Evolutionary conservation across 306 rosid species (phyloP), one percentile per base, ranked within the genome.

Genomic region (Glycine soja): DNA sequence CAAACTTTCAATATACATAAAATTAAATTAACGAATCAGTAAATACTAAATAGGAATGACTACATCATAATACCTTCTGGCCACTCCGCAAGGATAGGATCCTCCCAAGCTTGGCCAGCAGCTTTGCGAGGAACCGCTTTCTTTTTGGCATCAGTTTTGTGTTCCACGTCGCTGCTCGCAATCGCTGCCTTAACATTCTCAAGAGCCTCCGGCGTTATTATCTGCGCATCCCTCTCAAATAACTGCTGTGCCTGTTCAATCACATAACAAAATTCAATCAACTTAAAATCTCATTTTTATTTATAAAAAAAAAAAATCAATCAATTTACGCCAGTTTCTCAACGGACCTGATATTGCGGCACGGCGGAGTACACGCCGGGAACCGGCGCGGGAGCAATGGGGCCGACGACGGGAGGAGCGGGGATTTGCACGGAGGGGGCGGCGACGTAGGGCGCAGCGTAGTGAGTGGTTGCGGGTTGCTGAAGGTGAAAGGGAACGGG

Each of bases 51-150:
- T 24, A 24, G 30, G 2, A 24, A 71, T 40, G 47, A 13, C 15
- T 6, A n/a, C 52, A n/a, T 32, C 12, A 76, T 45, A 66, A 69
- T 88, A 95, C 99, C 90, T 88, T 95, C 98, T 0, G 99, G 99
- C 98, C 98, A 95, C 72, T 95, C 98, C 12, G 98, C 87, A 54
- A 93, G 99, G 6, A 95, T 84, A 7, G 98, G 98, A 74, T 95
- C 99, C 90, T 93, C 98, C 99, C 99, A 95, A 3, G 92, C 6
- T 80, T 86, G 99, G 6, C 99, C 97, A 10, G 98, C 99, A 77
- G 98, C 99, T 86, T 92, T 95, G 11, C 98, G 94, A 80, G 99
- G 99, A 80, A 95, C 68, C 18, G 98, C 97, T 84, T 92, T 95
- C 98, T 86, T 93, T 79, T 93, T 95, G 0, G 90, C 82, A 40